A percentile compares a stretch with the other conserved stretches of the same genome.
Evolutionary conservation across 768 basidiomycete species (phyloP).

Genomic region (Auriscalpium vulgare): DNA sequence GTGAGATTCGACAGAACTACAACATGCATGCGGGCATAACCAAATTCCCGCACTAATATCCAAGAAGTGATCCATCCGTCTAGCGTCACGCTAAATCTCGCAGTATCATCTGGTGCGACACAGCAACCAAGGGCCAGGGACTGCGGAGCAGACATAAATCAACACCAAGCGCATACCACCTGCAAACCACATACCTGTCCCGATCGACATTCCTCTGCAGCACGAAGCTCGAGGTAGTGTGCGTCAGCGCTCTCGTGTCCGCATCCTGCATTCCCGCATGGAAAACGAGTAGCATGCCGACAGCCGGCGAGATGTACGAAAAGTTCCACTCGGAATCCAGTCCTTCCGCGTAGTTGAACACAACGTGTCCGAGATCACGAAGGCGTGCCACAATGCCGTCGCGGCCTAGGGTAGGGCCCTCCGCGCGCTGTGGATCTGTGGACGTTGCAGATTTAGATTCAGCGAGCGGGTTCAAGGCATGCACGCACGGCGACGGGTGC

Average conservation of each 20-base stretch:
- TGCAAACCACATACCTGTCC: background rate
- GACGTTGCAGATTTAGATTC: background rate
- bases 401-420: background rate
- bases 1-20: too few species aligned
- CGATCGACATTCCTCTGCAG: background rate
- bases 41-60: too few species aligned
- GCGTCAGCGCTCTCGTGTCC: background rate
- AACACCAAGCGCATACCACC: background rate
- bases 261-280: background rate
- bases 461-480: background rate
- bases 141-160: background rate
- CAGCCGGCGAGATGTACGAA: background rate
- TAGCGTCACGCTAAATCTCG: background rate
- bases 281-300: slow-evolving; percentile 6
- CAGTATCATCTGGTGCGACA: slow-evolving; percentile 7
- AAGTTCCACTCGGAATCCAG: slow-evolving; percentile 4
- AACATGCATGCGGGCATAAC: too few species aligned
- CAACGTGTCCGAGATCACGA: background rate
- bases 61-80: too few species aligned
- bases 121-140: slow-evolving; percentile 4
- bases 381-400: background rate
- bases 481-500: background rate
- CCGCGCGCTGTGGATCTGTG: background rate
- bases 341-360: background rate
- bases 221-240: slow-evolving; percentile 9